Conservation (phyloP, 192 early-diverging fungal genomes). For the Linnemannia exigua region DNA sequence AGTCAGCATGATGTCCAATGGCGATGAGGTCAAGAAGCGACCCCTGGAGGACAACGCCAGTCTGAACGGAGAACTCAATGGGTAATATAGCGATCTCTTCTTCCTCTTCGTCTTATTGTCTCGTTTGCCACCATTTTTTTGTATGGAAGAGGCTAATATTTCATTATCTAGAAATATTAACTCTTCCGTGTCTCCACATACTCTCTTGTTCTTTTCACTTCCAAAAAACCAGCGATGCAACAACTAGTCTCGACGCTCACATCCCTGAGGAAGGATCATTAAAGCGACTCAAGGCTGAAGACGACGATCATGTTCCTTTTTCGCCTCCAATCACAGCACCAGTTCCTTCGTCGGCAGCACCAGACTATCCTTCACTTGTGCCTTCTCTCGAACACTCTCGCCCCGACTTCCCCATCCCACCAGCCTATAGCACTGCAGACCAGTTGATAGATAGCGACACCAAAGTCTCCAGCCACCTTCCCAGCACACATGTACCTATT, state of each 20-base stretch:
- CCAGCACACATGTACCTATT: constrained; percentile 40
- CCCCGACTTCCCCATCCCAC: constrained; percentile 18
- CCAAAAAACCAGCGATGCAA: constrained; percentile 6
- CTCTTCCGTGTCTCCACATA: neutral
- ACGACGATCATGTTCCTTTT: constrained; percentile 48
- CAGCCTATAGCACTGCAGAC: constrained; percentile 37
- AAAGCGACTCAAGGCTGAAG: constrained; percentile 51
- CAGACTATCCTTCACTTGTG: constrained; percentile 29
- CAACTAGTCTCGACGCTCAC: constrained; percentile 19
- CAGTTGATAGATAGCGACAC: constrained; percentile 55
- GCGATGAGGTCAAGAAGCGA: constrained; percentile 55
- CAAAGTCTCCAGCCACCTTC: constrained; percentile 40
- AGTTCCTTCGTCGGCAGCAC: constrained; percentile 25
- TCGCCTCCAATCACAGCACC: constrained; percentile 25
- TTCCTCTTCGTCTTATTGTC: constrained; percentile 5
- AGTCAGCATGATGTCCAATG: constrained; percentile 45
- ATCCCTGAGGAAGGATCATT: constrained; percentile 42
- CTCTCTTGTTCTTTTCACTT: neutral
- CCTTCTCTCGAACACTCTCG: constrained; percentile 52
- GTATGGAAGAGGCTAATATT: neutral
- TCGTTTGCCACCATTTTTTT: constrained; percentile 5
- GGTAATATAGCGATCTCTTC: constrained; percentile 13
- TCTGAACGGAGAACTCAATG: constrained; percentile 30
- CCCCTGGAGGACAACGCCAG: constrained; percentile 34
- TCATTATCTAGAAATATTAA: neutral